Percentiles rank a stretch among this genome's conserved stretches.
phyloP scores from a whole-genome alignment of 2,329 filamentous ascomycete species.

The Mycosphaerella sp. region DNA sequence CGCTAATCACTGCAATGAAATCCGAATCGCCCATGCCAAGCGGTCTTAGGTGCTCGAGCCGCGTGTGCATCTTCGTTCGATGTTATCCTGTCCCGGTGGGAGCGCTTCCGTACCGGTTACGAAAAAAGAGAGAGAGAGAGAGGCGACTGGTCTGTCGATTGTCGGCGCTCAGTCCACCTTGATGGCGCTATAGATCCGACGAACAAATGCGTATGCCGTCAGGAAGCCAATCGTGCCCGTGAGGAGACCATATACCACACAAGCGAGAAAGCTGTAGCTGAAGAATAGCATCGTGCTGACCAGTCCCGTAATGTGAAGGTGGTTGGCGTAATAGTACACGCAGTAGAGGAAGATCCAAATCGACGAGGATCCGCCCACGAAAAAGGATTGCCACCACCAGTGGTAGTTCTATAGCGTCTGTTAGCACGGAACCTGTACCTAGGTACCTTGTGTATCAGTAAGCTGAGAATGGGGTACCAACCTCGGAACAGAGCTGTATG shows the following conservation, averaged over 20 bases:
- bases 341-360: constrained; percentile 80
- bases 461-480: constrained; percentile 30
- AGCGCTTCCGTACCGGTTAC: neutral
- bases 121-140: neutral
- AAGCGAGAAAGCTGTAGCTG: constrained; percentile 74
- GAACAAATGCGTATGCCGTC: constrained; percentile 75
- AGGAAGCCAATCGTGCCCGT: constrained; percentile 81
- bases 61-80: neutral
- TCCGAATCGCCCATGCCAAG: neutral
- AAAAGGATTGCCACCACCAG: constrained; percentile 90
- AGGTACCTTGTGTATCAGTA: neutral
- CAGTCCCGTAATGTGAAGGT: constrained; percentile 73
- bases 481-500: constrained; percentile 71
- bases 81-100: neutral
- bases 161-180: constrained; percentile 31
- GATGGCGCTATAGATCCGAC: constrained; percentile 62
- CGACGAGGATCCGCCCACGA: constrained; percentile 67
- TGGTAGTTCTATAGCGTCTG: constrained; percentile 58
- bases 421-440: constrained; percentile 10
- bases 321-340: constrained; percentile 74
- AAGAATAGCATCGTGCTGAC: constrained; percentile 78
- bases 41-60: too few relatives aligned
- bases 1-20: neutral
- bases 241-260: constrained; percentile 70
- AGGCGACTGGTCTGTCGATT: neutral